Conservation (phyloP, 805 yeast genomes). For the Candida mattraensis region DNA sequence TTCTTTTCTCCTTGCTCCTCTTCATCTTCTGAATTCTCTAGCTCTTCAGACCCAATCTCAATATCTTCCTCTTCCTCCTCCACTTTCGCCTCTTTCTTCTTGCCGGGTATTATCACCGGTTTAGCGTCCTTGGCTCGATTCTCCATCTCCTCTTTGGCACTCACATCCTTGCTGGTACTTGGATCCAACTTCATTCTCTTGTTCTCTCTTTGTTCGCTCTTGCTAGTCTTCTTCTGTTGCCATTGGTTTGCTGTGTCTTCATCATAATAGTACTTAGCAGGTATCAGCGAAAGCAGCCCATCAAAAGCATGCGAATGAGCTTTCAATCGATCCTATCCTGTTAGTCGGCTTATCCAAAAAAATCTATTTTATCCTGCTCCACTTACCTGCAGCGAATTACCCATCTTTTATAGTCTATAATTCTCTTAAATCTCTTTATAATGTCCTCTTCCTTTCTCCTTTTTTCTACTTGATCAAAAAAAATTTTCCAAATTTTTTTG, state of each 20-base stretch:
- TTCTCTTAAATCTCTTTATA: conserved; percentile 45
- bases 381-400: conserved; percentile 41
- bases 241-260: conserved; percentile 88
- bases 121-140: conserved; percentile 55
- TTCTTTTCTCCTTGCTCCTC: conserved; percentile 20
- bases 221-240: conserved; percentile 78
- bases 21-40: conserved; percentile 54
- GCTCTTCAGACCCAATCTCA: conserved; percentile 20
- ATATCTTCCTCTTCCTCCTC: conserved; percentile 20
- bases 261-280: conserved; percentile 92
- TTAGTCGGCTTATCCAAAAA: conserved; percentile 1
- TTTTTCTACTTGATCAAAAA: conserved; percentile 1
- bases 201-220: conserved; percentile 58
- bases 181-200: conserved; percentile 80
- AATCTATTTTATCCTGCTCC: no score
- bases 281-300: conserved; percentile 85
- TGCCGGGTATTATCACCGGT: conserved; percentile 41
- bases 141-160: conserved; percentile 62
- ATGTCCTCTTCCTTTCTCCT: neutral
- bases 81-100: conserved; percentile 23
- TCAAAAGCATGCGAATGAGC: conserved; percentile 81
- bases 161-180: conserved; percentile 41
- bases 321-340: conserved; percentile 65
- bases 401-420: no score
- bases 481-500: conserved; percentile 10